phyloP scores from a whole-genome alignment of 1,284 basidiomycete genomes.

The Cryptococcus hybrid region DNA sequence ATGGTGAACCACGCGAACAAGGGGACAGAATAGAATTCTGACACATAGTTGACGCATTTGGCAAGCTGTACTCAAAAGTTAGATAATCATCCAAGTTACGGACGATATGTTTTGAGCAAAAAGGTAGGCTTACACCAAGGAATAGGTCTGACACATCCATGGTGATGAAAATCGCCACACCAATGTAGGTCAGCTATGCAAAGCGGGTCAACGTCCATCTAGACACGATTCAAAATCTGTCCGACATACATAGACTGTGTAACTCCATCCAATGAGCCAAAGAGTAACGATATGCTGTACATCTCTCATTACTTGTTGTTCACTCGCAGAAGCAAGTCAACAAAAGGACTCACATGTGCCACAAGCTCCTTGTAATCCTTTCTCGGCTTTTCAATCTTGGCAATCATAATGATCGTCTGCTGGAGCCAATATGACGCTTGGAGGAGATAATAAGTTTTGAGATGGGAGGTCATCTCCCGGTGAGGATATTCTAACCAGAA shows the following conservation, averaged over 20 bases:
- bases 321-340: neutral
- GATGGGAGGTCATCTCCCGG: constrained; percentile 77
- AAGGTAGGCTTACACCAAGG: constrained; percentile 67
- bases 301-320: neutral
- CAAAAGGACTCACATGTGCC: constrained; percentile 51
- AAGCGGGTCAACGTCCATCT: neutral
- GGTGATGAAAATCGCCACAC: constrained; percentile 88
- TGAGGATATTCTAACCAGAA: constrained; percentile 88
- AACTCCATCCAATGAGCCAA: constrained; percentile 95
- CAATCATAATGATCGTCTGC: constrained; percentile 80
- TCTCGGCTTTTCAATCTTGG: constrained; percentile 89
- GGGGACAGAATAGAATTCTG: constrained; percentile 63
- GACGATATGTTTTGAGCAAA: neutral
- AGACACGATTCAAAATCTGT: neutral
- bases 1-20: constrained; percentile 68
- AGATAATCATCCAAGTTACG: neutral
- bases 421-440: constrained; percentile 91
- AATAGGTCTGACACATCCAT: constrained; percentile 95
- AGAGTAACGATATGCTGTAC: constrained; percentile 87
- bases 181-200: constrained; percentile 68
- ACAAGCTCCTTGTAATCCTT: constrained; percentile 84
- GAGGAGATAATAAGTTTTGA: constrained; percentile 91
- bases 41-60: constrained; percentile 84
- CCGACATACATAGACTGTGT: constrained; percentile 62
- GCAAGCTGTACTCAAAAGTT: constrained; percentile 60